These are phyloP conservation scores for Aureobasidium melanogenum DNA, from an alignment of 2,329 filamentous ascomycete genomes.

Conservation along the genomic window DNA sequence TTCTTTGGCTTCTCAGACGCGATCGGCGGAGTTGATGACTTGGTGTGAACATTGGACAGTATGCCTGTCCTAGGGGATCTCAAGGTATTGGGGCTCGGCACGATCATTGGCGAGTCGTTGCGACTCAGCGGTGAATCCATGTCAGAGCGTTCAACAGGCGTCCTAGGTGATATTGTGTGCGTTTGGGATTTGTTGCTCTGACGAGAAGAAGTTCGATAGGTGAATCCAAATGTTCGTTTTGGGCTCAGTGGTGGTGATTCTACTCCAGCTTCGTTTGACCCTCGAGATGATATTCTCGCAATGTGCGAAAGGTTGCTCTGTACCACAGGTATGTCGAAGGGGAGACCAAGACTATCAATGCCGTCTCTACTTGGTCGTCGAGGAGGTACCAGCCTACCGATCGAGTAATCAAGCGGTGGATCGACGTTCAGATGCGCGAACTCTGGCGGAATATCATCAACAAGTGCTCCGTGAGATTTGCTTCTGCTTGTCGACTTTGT, in stretches of 20 bases:
- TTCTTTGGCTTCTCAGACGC: constrained; percentile 53
- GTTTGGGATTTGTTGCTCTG: constrained; percentile 13
- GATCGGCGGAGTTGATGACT: not conserved
- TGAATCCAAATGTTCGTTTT: constrained; percentile 30
- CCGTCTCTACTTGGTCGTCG: constrained; percentile 37
- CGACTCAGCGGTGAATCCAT: constrained; percentile 14
- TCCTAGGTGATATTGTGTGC: not conserved
- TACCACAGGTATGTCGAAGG: constrained; percentile 44
- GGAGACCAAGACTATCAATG: constrained; percentile 34
- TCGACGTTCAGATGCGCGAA: constrained; percentile 50
- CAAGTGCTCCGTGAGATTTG: not conserved
- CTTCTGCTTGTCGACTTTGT: not conserved
- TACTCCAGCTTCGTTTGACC: constrained; percentile 26
- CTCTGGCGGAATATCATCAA: constrained; percentile 23
- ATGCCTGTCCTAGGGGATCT: not conserved
- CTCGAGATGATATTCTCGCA: constrained; percentile 42
- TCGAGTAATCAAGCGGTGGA: constrained; percentile 41
- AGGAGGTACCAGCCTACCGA: constrained; percentile 36
- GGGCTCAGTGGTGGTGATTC: constrained; percentile 21
- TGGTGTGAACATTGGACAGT: not conserved
- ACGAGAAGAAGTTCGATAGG: constrained; percentile 24
- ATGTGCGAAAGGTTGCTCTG: constrained; percentile 47
- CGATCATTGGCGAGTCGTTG: constrained; percentile 2
- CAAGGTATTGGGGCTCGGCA: not conserved
- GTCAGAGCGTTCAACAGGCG: not conserved